A percentile compares a stretch with the other conserved stretches of the same genome.
These are phyloP conservation scores for Tetrahymena borealis DNA, from an alignment of 73 alveolate species.

Conservation along the genomic window DNA sequence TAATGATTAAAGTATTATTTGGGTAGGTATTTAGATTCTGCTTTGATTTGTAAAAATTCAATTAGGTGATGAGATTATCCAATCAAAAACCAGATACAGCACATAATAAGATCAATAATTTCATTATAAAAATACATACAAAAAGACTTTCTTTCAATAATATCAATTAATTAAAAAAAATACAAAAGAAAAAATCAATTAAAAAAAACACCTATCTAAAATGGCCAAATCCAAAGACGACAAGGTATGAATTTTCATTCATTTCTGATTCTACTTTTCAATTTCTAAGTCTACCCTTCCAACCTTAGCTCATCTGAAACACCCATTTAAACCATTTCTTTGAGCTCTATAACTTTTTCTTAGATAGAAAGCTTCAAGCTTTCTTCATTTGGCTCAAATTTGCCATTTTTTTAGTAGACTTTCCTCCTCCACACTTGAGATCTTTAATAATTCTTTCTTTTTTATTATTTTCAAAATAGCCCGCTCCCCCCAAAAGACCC, in stretches of 20 bases:
- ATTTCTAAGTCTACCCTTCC: background rate
- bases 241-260: background rate
- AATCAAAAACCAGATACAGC: background rate
- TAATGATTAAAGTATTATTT: background rate
- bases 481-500: slow-evolving; percentile 6
- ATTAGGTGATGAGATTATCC: background rate
- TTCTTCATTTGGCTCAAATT: background rate
- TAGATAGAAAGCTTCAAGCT: background rate
- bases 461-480: background rate
- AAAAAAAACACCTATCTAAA: background rate
- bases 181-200: background rate
- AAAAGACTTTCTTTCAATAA: background rate
- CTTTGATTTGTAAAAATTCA: background rate
- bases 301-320: background rate
- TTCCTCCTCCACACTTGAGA: background rate
- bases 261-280: background rate
- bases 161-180: background rate
- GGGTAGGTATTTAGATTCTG: background rate
- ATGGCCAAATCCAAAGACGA: slow-evolving; percentile 2
- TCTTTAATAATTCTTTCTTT: background rate
- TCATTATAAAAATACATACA: background rate
- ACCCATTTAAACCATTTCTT: background rate
- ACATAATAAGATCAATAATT: background rate
- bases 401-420: background rate
- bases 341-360: background rate